Evolutionary conservation across 768 basidiomycete genomes (phyloP).

Genomic region (Tulasnella sp.): DNA sequence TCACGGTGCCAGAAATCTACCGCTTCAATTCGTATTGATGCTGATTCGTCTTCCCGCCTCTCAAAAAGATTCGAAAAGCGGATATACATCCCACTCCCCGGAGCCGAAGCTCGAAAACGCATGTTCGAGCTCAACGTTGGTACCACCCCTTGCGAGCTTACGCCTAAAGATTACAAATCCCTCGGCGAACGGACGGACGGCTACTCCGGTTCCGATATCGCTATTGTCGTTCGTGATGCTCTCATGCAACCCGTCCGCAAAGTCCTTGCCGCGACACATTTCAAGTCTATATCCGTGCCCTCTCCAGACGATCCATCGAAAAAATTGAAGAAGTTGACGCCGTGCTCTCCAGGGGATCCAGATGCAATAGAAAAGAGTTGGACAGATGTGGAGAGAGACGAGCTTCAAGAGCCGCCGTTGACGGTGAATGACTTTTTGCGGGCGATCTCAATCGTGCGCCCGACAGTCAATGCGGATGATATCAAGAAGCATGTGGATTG

Average conservation of each 20-base stretch:
- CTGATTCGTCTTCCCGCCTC: neutral
- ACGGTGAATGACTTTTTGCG: slow-evolving; percentile 70
- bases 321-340: slow-evolving; percentile 57
- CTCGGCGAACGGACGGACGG: slow-evolving; percentile 86
- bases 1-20: too few species aligned
- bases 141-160: slow-evolving; percentile 76
- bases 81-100: slow-evolving; percentile 96
- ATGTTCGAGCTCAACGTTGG: slow-evolving; percentile 99
- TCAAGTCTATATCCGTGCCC: slow-evolving; percentile 48
- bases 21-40: neutral
- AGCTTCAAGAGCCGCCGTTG: slow-evolving; percentile 81
- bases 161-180: slow-evolving; percentile 61
- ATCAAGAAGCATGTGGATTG: slow-evolving; percentile 74
- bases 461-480: slow-evolving; percentile 82
- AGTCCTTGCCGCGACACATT: slow-evolving; percentile 90
- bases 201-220: slow-evolving; percentile 91
- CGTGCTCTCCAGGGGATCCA: slow-evolving; percentile 89
- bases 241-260: slow-evolving; percentile 98
- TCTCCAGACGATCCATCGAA: slow-evolving; percentile 24
- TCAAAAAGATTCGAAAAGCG: slow-evolving; percentile 80
- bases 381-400: slow-evolving; percentile 79
- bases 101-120: slow-evolving; percentile 76
- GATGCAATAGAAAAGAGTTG: slow-evolving; percentile 80
- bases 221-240: slow-evolving; percentile 88
- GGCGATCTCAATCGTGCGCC: slow-evolving; percentile 64